phyloP scores from a whole-genome alignment of 108 stramenopile species.

The Skeletonema marinoi region DNA sequence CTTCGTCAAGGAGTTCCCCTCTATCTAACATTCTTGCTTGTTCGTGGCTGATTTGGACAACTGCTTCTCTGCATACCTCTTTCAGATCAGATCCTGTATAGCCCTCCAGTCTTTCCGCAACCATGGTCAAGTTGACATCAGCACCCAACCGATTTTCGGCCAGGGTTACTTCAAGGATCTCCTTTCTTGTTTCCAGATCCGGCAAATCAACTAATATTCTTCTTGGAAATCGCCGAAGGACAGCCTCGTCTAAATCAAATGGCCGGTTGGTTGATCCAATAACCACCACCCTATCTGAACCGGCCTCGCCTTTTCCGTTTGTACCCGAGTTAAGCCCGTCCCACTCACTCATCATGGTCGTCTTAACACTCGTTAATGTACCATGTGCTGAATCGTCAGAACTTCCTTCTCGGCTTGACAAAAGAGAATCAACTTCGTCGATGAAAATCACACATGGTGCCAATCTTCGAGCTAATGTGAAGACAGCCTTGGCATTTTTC shows the following conservation, averaged over 20 bases:
- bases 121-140: slow-evolving; percentile 84
- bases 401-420: slow-evolving; percentile 89
- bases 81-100: slow-evolving; percentile 97
- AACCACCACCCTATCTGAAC: slow-evolving; percentile 90
- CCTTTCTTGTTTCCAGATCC: slow-evolving; percentile 86
- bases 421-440: slow-evolving; percentile 95
- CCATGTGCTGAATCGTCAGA: slow-evolving; percentile 96
- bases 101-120: slow-evolving; percentile 92
- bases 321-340: slow-evolving; percentile 94
- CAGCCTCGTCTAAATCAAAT: slow-evolving; percentile 97
- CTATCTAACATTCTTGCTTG: slow-evolving; percentile 86
- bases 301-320: slow-evolving; percentile 79
- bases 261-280: slow-evolving; percentile 98
- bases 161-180: slow-evolving; percentile 92
- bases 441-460: slow-evolving; percentile 97
- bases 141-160: slow-evolving; percentile 84
- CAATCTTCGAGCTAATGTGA: slow-evolving; percentile 94
- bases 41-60: slow-evolving; percentile 95
- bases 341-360: slow-evolving; percentile 97
- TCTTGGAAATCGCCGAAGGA: slow-evolving; percentile 93
- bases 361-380: slow-evolving; percentile 97
- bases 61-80: slow-evolving; percentile 96
- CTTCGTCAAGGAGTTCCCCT: slow-evolving; percentile 49
- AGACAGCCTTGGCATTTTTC: slow-evolving; percentile 99
- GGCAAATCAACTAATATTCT: slow-evolving; percentile 97